These are phyloP conservation scores for Erythrophleum fordii DNA, from an alignment of 306 rosid genomes.

Conservation along the genomic window DNA sequence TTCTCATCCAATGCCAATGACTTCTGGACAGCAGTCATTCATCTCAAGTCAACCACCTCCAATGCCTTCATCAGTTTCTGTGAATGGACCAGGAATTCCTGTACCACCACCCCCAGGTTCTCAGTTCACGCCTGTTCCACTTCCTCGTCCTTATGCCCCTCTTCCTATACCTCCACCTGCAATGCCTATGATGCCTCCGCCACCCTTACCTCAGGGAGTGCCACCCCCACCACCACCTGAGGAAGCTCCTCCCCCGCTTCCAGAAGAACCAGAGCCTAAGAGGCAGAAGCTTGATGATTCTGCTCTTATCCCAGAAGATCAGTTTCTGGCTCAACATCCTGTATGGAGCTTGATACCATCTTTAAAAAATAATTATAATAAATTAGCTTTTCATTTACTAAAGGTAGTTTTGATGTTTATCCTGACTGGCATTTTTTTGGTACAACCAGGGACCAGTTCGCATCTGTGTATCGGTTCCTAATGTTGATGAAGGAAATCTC, in stretches of 20 bases:
- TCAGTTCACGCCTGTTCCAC: constrained; percentile 62
- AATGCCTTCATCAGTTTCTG: constrained; percentile 64
- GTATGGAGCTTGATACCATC: constrained; percentile 41
- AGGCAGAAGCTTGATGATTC: constrained; percentile 87
- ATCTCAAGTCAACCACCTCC: constrained; percentile 63
- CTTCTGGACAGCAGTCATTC: constrained; percentile 69
- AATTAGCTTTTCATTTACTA: background rate
- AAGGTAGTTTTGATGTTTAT: background rate
- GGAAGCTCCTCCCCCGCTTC: constrained; percentile 97
- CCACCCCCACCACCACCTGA: constrained; percentile 94
- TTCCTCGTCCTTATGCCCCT: constrained; percentile 62
- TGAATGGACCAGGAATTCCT: constrained; percentile 59
- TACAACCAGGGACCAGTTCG: constrained; percentile 72
- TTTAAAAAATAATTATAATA: background rate
- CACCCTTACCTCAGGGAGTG: constrained; percentile 85
- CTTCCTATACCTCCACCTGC: constrained; percentile 59
- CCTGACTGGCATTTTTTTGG: constrained; percentile 17
- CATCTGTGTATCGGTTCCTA: constrained; percentile 78
- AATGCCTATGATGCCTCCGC: constrained; percentile 86
- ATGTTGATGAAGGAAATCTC: constrained; percentile 92
- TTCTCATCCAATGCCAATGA: constrained; percentile 64
- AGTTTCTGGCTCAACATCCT: constrained; percentile 85
- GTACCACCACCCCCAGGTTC: constrained; percentile 96
- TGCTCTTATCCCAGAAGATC: constrained; percentile 85
- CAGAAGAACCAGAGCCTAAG: constrained; percentile 96